Conservation (phyloP, 106 monocot species). For the Posidonia australis region DNA sequence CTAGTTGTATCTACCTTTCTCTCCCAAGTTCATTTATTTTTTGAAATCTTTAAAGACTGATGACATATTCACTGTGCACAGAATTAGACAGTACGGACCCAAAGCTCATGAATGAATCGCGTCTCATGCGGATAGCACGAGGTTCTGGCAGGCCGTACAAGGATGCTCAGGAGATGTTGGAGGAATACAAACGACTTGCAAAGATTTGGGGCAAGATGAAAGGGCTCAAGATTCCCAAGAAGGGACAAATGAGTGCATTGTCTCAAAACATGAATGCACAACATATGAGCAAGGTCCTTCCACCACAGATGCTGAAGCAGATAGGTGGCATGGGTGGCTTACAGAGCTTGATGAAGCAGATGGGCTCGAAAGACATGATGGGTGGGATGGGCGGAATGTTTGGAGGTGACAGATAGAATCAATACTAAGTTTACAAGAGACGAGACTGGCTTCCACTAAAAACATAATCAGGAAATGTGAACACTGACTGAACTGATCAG, state of each 20-base stretch:
- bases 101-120: slow-evolving; percentile 83
- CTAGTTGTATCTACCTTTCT: too few relatives aligned
- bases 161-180: slow-evolving; percentile 83
- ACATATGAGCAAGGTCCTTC: slow-evolving; percentile 90
- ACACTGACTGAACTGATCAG: too few relatives aligned
- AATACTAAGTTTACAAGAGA: too few relatives aligned
- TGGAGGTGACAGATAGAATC: slow-evolving; percentile 9
- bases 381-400: slow-evolving; percentile 60
- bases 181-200: slow-evolving; percentile 86
- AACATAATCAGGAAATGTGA: too few relatives aligned
- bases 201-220: slow-evolving; percentile 97
- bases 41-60: too few relatives aligned
- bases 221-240: slow-evolving; percentile 96
- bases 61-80: slow-evolving; percentile 13
- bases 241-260: slow-evolving; percentile 90
- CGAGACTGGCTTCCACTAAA: too few relatives aligned
- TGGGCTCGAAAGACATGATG: slow-evolving; percentile 74
- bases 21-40: too few relatives aligned
- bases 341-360: slow-evolving; percentile 91
- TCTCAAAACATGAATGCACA: slow-evolving; percentile 87
- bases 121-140: slow-evolving; percentile 69
- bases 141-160: slow-evolving; percentile 53
- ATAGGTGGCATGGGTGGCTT: slow-evolving; percentile 90
- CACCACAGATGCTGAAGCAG: slow-evolving; percentile 81
- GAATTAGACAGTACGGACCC: slow-evolving; percentile 83